Conservation (phyloP, 2,329 filamentous ascomycete genomes). For the Trichophyton schoenleinii region DNA sequence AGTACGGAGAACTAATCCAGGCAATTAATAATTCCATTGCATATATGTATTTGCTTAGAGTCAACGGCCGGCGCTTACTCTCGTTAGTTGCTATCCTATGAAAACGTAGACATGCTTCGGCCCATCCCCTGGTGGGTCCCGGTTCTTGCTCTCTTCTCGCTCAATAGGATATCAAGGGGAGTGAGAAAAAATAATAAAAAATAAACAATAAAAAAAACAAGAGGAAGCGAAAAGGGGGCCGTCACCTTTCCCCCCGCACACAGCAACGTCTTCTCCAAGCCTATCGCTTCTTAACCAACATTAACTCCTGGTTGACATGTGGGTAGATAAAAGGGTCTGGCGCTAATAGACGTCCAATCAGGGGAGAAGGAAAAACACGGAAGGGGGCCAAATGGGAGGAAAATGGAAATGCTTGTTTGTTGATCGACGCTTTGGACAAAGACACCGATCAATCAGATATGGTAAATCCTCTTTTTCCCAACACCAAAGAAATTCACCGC, state of each 20-base stretch:
- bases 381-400: conserved; percentile 1
- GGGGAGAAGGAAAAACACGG: not conserved
- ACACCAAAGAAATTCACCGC: not conserved
- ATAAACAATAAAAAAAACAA: too few species aligned
- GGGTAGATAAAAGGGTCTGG: not conserved
- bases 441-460: not conserved
- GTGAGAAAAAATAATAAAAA: too few species aligned
- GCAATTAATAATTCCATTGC: conserved; percentile 2
- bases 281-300: not conserved
- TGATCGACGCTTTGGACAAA: not conserved
- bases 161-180: not conserved
- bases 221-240: not conserved
- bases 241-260: not conserved
- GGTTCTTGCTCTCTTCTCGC: not conserved
- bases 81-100: not conserved
- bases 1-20: not conserved
- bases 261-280: not conserved
- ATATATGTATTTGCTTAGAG: conserved; percentile 1
- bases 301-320: not conserved
- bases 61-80: conserved; percentile 2
- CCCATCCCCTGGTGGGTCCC: not conserved
- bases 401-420: not conserved
- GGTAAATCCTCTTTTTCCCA: not conserved
- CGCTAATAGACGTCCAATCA: not conserved
- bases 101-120: not conserved